A percentile compares a stretch with the other conserved stretches of the same genome.
Evolutionary conservation across 148 eudicot genomes (phyloP).

Genomic region (Rhododendron henanense): DNA sequence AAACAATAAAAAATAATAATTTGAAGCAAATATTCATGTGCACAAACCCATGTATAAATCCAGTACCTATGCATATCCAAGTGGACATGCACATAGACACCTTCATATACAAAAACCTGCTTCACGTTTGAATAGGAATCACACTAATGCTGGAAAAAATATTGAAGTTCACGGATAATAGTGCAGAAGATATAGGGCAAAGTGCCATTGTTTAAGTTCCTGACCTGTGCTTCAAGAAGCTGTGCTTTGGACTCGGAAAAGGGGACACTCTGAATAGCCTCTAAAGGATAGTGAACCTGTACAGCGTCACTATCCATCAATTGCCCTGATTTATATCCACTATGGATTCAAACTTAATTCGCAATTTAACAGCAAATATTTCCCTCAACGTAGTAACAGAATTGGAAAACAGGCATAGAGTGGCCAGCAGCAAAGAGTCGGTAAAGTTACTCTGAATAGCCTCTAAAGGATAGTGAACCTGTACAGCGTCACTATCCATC

Average conservation of each 20-base stretch:
- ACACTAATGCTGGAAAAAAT: not conserved
- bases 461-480: slow-evolving; percentile 2
- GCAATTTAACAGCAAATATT: not conserved
- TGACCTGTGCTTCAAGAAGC: slow-evolving; percentile 90
- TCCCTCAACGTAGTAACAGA: not conserved
- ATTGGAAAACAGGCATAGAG: not conserved
- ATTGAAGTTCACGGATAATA: not conserved
- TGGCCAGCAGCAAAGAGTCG: not conserved
- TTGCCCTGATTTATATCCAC: not conserved
- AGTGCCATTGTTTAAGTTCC: not conserved
- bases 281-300: slow-evolving; percentile 5
- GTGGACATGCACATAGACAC: not conserved
- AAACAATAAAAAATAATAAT: slow-evolving; percentile 8
- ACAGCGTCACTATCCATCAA: not conserved
- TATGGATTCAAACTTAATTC: not conserved
- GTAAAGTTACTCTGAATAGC: not conserved
- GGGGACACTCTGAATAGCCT: slow-evolving; percentile 2
- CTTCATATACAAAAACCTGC: not conserved
- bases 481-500: not conserved
- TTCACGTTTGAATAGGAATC: not conserved
- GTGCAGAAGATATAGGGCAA: not conserved
- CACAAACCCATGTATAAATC: not conserved
- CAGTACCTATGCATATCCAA: not conserved
- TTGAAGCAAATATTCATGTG: slow-evolving; percentile 8
- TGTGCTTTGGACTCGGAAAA: slow-evolving; percentile 63